A percentile compares a stretch with the other conserved stretches of the same genome.
phyloP scores from a whole-genome alignment of 768 basidiomycete genomes.

The Lentinula detonsa region DNA sequence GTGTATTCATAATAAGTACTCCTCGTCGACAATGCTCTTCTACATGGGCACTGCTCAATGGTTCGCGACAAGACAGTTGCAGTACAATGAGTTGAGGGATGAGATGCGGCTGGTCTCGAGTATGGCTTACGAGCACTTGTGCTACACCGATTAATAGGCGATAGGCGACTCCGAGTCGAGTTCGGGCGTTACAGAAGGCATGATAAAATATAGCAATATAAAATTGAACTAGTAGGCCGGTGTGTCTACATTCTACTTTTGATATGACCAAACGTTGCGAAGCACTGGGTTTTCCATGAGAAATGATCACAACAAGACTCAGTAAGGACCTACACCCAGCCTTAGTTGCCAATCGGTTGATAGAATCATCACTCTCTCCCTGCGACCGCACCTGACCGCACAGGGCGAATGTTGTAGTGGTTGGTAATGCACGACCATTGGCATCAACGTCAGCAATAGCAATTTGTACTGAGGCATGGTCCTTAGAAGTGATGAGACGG shows the following conservation, averaged over 20 bases:
- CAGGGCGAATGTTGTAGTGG: slow-evolving; percentile 89
- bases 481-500: slow-evolving; percentile 98
- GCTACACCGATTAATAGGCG: neutral
- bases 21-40: too few relatives aligned
- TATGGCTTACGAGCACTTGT: too few relatives aligned
- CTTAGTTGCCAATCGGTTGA: slow-evolving; percentile 94
- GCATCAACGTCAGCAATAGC: slow-evolving; percentile 92
- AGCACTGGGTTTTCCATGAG: slow-evolving; percentile 54
- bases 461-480: slow-evolving; percentile 98
- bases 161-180: neutral
- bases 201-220: neutral
- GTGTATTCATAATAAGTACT: too few relatives aligned
- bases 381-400: slow-evolving; percentile 91
- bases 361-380: slow-evolving; percentile 93
- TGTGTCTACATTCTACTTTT: slow-evolving; percentile 56
- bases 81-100: too few relatives aligned
- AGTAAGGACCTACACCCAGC: slow-evolving; percentile 73
- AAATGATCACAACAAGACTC: slow-evolving; percentile 1
- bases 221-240: neutral
- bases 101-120: too few relatives aligned
- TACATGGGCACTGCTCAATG: too few relatives aligned
- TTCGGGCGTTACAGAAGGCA: neutral
- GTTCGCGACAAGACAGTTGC: too few relatives aligned
- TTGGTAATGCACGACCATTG: slow-evolving; percentile 70
- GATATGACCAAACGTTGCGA: slow-evolving; percentile 93